Conservation (phyloP, 1,139 yeast genomes). For the Lodderomyces orthopsilosis region DNA sequence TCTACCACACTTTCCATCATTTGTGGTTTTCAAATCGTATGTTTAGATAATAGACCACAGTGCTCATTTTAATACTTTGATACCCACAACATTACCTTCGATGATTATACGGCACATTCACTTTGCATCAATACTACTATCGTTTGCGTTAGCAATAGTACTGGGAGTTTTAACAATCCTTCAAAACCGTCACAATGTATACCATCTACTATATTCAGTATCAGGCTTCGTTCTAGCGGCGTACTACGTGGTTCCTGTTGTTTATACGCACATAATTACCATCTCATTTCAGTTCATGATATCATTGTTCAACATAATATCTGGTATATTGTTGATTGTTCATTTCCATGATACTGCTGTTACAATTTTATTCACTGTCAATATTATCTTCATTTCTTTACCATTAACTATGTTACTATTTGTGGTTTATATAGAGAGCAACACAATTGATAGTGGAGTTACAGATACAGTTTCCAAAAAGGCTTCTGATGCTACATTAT, state of each 20-base stretch:
- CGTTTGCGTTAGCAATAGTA: conserved; percentile 6
- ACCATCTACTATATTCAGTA: conserved; percentile 8
- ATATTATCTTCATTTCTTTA: conserved; percentile 13
- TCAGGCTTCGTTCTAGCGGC: conserved; percentile 8
- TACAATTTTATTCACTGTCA: conserved; percentile 15
- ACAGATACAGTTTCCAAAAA: conserved; percentile 8
- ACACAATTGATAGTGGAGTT: not conserved
- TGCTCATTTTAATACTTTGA: not conserved
- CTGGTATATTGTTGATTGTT: conserved; percentile 17
- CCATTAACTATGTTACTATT: conserved; percentile 9
- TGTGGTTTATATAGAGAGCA: not conserved
- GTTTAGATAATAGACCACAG: not conserved
- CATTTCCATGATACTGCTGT: not conserved
- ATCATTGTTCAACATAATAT: conserved; percentile 17
- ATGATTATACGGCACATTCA: conserved; percentile 12
- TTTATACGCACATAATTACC: conserved; percentile 4
- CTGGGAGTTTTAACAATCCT: conserved; percentile 8
- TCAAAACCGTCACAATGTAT: conserved; percentile 5
- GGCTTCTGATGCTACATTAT: conserved; percentile 12
- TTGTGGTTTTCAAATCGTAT: not conserved
- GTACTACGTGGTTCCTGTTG: conserved; percentile 6
- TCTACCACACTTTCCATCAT: not conserved
- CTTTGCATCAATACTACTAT: conserved; percentile 4
- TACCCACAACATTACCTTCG: not conserved
- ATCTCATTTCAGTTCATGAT: conserved; percentile 11